These are phyloP conservation scores for Candida argentea DNA, from an alignment of 805 yeast species.

Conservation along the genomic window DNA sequence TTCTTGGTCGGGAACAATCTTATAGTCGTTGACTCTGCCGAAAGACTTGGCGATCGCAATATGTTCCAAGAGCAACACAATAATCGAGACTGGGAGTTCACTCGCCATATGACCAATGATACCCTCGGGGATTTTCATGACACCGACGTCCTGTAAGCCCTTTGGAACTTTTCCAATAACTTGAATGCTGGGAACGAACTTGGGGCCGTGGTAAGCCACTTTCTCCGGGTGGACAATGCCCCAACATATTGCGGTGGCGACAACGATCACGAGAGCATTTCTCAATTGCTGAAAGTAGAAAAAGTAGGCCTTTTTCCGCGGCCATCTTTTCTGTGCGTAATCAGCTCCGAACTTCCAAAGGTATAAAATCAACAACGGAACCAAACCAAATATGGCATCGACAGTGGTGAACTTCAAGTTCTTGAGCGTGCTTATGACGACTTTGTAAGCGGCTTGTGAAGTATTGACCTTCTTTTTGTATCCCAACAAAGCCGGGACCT, in stretches of 20 bases:
- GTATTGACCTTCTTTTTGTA: constrained; percentile 57
- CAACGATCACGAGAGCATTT: constrained; percentile 70
- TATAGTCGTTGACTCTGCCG: constrained; percentile 86
- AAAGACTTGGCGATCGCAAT: constrained; percentile 90
- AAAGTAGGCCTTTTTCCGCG: constrained; percentile 43
- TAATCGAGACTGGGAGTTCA: constrained; percentile 78
- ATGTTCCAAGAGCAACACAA: constrained; percentile 79
- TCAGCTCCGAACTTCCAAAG: constrained; percentile 59
- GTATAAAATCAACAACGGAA: constrained; percentile 63
- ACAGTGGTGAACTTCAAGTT: constrained; percentile 55
- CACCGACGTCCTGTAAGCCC: constrained; percentile 72
- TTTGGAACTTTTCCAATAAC: constrained; percentile 73
- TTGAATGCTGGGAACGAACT: constrained; percentile 38
- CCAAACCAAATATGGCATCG: constrained; percentile 87
- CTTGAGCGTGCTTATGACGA: constrained; percentile 62
- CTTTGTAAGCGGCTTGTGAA: constrained; percentile 57
- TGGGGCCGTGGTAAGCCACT: constrained; percentile 19
- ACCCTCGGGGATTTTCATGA: constrained; percentile 53
- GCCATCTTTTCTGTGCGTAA: constrained; percentile 52
- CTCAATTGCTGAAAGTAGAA: constrained; percentile 72
- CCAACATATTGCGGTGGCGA: constrained; percentile 79
- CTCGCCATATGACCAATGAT: constrained; percentile 52
- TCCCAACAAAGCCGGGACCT: constrained; percentile 82
- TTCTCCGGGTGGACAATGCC: constrained; percentile 47
- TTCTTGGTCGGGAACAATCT: constrained; percentile 88